Conservation (phyloP, 2,329 filamentous ascomycete genomes). For the Trichoderma breve region DNA sequence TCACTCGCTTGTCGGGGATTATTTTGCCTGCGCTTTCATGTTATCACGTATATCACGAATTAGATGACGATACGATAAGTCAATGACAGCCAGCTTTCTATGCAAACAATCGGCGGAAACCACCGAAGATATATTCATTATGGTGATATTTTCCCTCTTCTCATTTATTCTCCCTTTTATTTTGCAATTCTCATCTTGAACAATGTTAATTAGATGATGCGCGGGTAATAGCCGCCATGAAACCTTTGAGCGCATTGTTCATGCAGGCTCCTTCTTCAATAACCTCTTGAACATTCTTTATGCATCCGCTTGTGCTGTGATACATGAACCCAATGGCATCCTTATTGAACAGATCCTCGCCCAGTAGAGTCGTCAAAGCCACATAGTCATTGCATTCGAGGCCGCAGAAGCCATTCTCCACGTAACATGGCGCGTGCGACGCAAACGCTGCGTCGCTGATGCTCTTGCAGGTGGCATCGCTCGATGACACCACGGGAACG, state of each 20-base stretch:
- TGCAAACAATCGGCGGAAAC: not conserved
- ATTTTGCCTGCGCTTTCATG: not conserved
- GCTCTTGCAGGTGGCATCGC: not conserved
- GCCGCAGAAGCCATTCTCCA: not conserved
- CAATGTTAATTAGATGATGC: not conserved
- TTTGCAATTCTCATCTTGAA: not conserved
- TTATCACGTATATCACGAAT: not conserved
- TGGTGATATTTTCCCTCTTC: not conserved
- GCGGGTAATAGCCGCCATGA: not conserved
- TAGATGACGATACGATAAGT: not conserved
- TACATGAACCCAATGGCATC: not conserved
- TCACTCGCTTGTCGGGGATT: not conserved
- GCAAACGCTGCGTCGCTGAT: not conserved
- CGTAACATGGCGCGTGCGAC: not conserved
- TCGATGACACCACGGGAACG: not conserved
- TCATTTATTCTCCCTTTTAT: not conserved
- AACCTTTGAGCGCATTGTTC: not conserved
- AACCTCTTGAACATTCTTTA: not conserved
- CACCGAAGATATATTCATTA: not conserved
- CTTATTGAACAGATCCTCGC: not conserved
- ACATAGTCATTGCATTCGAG: not conserved
- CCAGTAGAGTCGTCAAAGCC: not conserved
- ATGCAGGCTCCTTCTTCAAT: not conserved
- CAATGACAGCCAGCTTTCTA: not conserved
- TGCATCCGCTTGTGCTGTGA: not conserved